phyloP scores from a whole-genome alignment of 352 stramenopile species.

The Pythium biforme region DNA sequence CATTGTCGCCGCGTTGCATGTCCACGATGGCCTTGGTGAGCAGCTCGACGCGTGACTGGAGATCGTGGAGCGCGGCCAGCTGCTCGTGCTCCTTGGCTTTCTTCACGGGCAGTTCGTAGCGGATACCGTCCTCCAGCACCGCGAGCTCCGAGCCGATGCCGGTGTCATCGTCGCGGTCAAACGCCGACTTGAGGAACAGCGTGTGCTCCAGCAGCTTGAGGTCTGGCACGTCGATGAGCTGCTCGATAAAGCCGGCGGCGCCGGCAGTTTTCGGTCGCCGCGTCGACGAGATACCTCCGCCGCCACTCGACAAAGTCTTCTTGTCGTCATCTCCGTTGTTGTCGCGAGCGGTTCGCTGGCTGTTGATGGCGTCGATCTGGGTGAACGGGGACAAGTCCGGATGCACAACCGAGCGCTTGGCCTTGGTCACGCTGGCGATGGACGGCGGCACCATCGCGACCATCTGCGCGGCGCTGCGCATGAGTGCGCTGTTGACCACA shows the following conservation, averaged over 20 bases:
- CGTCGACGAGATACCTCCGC: background rate
- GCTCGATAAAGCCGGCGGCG: constrained; percentile 16
- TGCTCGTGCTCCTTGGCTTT: constrained; percentile 30
- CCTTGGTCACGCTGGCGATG: background rate
- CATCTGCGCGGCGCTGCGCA: background rate
- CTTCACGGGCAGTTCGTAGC: constrained; percentile 52
- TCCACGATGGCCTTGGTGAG: constrained; percentile 38
- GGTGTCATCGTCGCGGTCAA: constrained; percentile 40
- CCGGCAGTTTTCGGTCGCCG: background rate
- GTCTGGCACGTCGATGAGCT: constrained; percentile 37
- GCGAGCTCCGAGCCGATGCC: constrained; percentile 12
- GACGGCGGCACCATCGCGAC: background rate
- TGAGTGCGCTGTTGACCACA: constrained; percentile 16
- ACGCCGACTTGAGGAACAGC: constrained; percentile 45
- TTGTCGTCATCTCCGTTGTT: background rate
- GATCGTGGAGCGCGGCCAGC: constrained; percentile 29
- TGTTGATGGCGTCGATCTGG: background rate
- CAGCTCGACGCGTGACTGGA: constrained; percentile 42
- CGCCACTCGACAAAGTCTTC: background rate
- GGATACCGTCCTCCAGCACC: constrained; percentile 49
- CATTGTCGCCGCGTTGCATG: constrained; percentile 28
- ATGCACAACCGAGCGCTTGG: constrained; percentile 14
- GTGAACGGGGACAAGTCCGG: constrained; percentile 9
- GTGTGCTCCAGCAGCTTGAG: constrained; percentile 36
- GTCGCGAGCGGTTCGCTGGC: background rate